A percentile compares a stretch with the other conserved stretches of the same genome.
These are phyloP conservation scores for Sinapis alba DNA, from an alignment of 441 rosid species.

Conservation along the genomic window DNA sequence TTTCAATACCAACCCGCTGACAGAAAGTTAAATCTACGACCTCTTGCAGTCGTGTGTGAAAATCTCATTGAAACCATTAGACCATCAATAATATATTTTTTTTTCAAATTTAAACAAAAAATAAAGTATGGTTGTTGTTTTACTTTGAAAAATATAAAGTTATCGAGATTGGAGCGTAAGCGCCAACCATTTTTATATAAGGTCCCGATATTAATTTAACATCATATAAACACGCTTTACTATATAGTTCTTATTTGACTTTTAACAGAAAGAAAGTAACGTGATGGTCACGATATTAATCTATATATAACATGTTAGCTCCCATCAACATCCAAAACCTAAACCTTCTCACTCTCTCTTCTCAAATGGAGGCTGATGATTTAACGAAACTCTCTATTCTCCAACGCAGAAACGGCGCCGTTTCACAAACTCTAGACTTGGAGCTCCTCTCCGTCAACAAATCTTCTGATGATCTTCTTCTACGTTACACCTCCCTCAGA, in stretches of 20 bases:
- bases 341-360: conserved; percentile 11
- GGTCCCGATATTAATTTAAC: conserved; percentile 6
- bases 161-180: conserved; percentile 30
- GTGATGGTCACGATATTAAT: conserved; percentile 3
- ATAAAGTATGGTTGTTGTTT: conserved; percentile 17
- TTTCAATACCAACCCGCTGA: too few relatives aligned
- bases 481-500: conserved; percentile 69
- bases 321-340: conserved; percentile 4
- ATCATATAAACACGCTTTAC: conserved; percentile 12
- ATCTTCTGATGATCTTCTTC: conserved; percentile 31
- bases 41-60: too few relatives aligned
- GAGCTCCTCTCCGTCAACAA: conserved; percentile 44
- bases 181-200: conserved; percentile 11
- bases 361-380: conserved; percentile 25
- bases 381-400: conserved; percentile 41
- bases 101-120: background rate
- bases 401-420: conserved; percentile 56
- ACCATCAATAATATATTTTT: too few relatives aligned
- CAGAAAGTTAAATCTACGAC: too few relatives aligned
- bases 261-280: conserved; percentile 8
- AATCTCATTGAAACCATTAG: too few relatives aligned
- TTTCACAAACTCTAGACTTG: conserved; percentile 46
- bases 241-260: conserved; percentile 31
- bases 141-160: conserved; percentile 28
- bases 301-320: conserved; percentile 13